phyloP scores from a whole-genome alignment of 1,139 yeast genomes.

The Meyerozyma sp. region DNA sequence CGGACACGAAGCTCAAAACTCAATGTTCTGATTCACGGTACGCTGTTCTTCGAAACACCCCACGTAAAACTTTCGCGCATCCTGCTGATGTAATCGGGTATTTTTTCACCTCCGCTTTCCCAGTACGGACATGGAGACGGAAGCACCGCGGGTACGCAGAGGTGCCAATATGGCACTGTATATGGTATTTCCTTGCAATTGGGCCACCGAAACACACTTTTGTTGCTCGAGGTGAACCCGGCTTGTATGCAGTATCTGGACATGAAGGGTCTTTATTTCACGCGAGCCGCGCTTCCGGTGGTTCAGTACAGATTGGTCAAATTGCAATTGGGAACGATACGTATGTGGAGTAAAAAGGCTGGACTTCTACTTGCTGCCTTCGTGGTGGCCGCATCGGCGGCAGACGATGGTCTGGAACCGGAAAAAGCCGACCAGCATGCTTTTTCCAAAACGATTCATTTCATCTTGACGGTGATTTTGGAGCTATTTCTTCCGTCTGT shows the following conservation, averaged over 20 bases:
- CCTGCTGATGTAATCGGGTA: no score
- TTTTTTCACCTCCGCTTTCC: no score
- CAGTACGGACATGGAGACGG: no score
- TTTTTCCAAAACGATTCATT: conserved; percentile 52
- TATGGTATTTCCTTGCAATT: no score
- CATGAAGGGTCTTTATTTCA: no score
- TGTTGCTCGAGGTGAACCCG: no score
- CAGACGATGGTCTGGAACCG: not conserved
- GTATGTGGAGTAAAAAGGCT: not conserved
- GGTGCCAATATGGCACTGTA: no score
- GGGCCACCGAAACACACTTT: no score
- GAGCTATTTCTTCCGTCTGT: conserved; percentile 52
- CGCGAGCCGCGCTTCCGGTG: not conserved
- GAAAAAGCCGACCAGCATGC: not conserved
- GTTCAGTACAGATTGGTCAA: not conserved
- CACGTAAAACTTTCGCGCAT: not conserved
- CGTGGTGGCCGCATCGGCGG: not conserved
- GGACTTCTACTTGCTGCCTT: not conserved
- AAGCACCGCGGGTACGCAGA: no score
- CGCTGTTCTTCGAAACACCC: not conserved
- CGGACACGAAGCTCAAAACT: no score
- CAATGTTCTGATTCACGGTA: not conserved
- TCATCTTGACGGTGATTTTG: conserved; percentile 46
- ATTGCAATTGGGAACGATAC: not conserved
- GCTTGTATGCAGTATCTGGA: no score